Evolutionary conservation across 2,329 filamentous ascomycete species (phyloP).

Genomic region (Sarocladiaceae sp.): DNA sequence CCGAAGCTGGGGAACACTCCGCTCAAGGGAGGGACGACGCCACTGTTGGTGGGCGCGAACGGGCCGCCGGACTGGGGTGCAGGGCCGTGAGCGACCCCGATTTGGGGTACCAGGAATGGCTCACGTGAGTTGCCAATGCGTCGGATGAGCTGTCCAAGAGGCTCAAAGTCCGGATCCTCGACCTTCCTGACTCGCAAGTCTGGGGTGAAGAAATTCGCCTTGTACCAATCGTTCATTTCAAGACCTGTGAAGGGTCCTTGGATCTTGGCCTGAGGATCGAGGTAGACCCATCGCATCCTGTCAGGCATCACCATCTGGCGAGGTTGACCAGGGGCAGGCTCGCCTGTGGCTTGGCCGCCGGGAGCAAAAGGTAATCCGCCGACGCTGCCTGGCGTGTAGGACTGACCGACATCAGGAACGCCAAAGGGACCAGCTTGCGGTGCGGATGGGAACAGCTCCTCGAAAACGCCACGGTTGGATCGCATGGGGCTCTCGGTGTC

Average conservation of each 20-base stretch:
- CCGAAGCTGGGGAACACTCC: slow-evolving; percentile 95
- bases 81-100: slow-evolving; percentile 86
- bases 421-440: slow-evolving; percentile 25
- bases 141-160: slow-evolving; percentile 87
- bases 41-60: slow-evolving; percentile 48
- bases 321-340: slow-evolving; percentile 62
- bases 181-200: slow-evolving; percentile 93
- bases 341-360: slow-evolving; percentile 29
- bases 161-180: slow-evolving; percentile 92
- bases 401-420: slow-evolving; percentile 31
- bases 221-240: slow-evolving; percentile 99
- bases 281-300: slow-evolving; percentile 97
- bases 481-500: slow-evolving; percentile 59
- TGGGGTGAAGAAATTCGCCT: slow-evolving; percentile 93
- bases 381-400: slow-evolving; percentile 13
- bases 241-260: slow-evolving; percentile 95
- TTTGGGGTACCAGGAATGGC: slow-evolving; percentile 95
- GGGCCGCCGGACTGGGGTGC: slow-evolving; percentile 48
- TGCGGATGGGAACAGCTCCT: slow-evolving; percentile 44
- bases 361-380: slow-evolving; percentile 31
- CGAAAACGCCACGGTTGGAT: slow-evolving; percentile 49
- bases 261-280: slow-evolving; percentile 86
- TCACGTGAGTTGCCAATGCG: slow-evolving; percentile 96
- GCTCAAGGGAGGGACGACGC: slow-evolving; percentile 82
- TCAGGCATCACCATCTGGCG: slow-evolving; percentile 99